Evolutionary conservation across 2,329 filamentous ascomycete genomes (phyloP), one percentile per base, ranked within the genome.

Genomic region (Fusarium annulatum): DNA sequence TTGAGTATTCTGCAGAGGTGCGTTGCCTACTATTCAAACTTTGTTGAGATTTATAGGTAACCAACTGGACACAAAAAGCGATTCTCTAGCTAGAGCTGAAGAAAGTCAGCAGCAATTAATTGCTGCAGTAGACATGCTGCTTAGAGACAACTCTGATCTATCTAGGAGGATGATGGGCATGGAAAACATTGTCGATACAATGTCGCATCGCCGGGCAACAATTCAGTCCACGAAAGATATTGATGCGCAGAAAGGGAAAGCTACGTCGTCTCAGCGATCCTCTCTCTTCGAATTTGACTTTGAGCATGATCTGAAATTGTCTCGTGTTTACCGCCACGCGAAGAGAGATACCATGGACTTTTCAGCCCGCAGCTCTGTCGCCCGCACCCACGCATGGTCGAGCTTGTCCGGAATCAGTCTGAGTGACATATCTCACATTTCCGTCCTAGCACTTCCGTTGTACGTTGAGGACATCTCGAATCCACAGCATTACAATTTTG

Each of bases 1-100:
- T 14, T 46, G 0, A 46, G 43, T 12, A 46, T 46, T 15, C 18
- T 46, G 2, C 18, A 46, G 23, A 46, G 23, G 43, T 46, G 1
- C 5, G 43, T 21, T 28, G 5, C 5, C 18, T 4, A 46, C 3
- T 10, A 4, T 7, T 0, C 2, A 15, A 21, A 7, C 12, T 10
- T 15, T 14, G 0, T 14, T 46, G 11, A 26, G 7, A 7, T 6
- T 4, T 19, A 14, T 1, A 9, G 0, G 8, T 7, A 21, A 5
- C 4, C 8, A 1, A 10, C 18, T 46, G 18, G 15, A 10, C 12
- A 28, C 0, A 7, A 46, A 28, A 2, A 46, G 23, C 0, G 43
- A 46, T 15, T 46, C 43, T 21, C 43, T 7, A 46, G 8, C 18
- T 9, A 14, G 43, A 21, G 43, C 18, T 0, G 23, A 46, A 46